Percentiles rank a stretch among this genome's conserved stretches.
These are phyloP conservation scores for Gossypium raimondii DNA, from an alignment of 345 rosid genomes.

Conservation along the genomic window DNA sequence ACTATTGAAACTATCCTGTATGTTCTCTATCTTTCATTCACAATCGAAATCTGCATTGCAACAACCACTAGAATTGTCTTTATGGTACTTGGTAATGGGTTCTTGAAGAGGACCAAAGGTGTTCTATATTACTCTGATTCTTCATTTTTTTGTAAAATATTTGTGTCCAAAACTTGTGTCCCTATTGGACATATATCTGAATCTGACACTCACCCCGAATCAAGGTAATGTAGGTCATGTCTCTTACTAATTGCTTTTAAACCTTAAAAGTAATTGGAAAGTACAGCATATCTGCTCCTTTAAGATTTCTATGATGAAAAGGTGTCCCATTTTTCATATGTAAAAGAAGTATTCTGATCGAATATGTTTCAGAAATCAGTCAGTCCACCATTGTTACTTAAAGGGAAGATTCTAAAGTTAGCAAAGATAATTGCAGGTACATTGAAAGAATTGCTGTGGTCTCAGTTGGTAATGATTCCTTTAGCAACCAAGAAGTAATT, in stretches of 20 bases:
- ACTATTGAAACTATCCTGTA: conserved; percentile 82
- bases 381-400: not conserved
- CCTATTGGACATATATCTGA: not conserved
- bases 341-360: not conserved
- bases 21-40: conserved; percentile 22
- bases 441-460: conserved; percentile 69
- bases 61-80: not conserved
- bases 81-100: not conserved
- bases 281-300: not conserved
- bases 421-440: conserved; percentile 42
- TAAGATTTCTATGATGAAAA: not conserved
- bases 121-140: too few species aligned
- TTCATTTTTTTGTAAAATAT: not conserved
- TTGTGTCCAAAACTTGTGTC: not conserved
- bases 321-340: not conserved
- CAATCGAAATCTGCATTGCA: not conserved
- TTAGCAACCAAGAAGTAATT: conserved; percentile 44
- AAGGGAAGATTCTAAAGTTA: conserved; percentile 12
- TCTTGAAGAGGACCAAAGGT: not conserved
- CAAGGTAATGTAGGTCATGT: not conserved
- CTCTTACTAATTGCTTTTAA: not conserved
- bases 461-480: conserved; percentile 41
- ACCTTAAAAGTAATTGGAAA: not conserved
- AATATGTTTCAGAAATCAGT: not conserved
- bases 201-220: not conserved